Base-by-base conservation (phyloP, 169 alveolate species). In the Babesia gibsoni region DNA sequence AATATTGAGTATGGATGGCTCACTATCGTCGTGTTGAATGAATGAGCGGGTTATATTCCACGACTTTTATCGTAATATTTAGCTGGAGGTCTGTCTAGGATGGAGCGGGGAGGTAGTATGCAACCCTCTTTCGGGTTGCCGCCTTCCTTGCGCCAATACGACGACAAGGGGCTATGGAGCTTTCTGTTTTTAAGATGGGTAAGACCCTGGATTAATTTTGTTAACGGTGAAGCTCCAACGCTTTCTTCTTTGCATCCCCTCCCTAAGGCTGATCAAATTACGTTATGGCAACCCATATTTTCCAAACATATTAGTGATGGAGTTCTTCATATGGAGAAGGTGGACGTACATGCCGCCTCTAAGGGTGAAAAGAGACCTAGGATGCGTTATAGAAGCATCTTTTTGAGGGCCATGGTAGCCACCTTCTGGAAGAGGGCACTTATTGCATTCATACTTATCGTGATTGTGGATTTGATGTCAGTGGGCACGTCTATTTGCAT, bases 271-370 rank as follows among this genome's bases (percentile, higher is more conserved):
- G 79, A 67, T 20, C 48, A 53, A 25, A 27, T 67, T 0, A 16
- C 27, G 43, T 4, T 32, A 9, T 68, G 81, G 81, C 59, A 68
- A 23, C 18, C 58, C 18, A 25, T 52, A 20, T 68, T 68, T 43
- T 46, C 81, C 12, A 54, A 56, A 29, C 57, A 68, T 48, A 16
- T 68, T 48, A 68, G 81, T 48, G 81, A 68, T 16, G 81, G 67
- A 9, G 36, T 68, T 5, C 48, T 68, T 6, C 18, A 8, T 5
- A 22, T 68, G 59, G 81, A 68, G 36, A 27, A n/a, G 39, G 8
- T 32, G 18, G 68, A 52, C n/a, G 20, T 16, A 46, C 16, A 3
- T 4, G 36, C 12, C 54, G 54, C 32, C 4, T 4, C 54, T 36
- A 14, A 27, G 10, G 46, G 20, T 20, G 64, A 9, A 29, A 43